Conservation (phyloP, 495 filamentous ascomycete species). For the Ramalina intermedia region DNA sequence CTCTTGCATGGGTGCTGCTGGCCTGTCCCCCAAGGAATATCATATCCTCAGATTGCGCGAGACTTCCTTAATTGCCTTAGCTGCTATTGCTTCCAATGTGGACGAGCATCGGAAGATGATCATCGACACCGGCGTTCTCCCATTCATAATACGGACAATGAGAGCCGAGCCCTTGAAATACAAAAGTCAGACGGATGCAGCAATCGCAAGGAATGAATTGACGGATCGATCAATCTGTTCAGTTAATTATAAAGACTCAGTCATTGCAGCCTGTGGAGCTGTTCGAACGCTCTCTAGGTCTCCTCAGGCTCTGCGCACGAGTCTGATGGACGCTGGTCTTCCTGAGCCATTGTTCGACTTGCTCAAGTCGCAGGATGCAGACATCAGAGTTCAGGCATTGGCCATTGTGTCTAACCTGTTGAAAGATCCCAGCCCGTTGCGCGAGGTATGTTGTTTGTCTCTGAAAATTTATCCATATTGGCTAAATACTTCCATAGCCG, state of each 20-base stretch:
- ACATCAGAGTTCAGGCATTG: slow-evolving; percentile 76
- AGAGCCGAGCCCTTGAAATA: slow-evolving; percentile 35
- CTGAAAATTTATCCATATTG: background rate
- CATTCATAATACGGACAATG: slow-evolving; percentile 73
- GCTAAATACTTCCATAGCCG: slow-evolving; percentile 33
- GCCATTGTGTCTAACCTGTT: slow-evolving; percentile 71
- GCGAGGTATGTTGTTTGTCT: slow-evolving; percentile 42
- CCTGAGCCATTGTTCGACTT: slow-evolving; percentile 66
- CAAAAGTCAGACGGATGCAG: slow-evolving; percentile 19
- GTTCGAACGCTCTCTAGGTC: slow-evolving; percentile 67
- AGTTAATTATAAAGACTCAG: slow-evolving; percentile 44
- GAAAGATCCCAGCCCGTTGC: slow-evolving; percentile 79
- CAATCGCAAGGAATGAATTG: background rate
- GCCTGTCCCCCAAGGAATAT: slow-evolving; percentile 44
- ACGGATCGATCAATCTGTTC: background rate
- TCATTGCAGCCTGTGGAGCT: slow-evolving; percentile 75
- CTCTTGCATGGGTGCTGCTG: slow-evolving; percentile 41
- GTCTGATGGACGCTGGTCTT: slow-evolving; percentile 71
- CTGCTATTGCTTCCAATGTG: slow-evolving; percentile 62
- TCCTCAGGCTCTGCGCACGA: slow-evolving; percentile 69
- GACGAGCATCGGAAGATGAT: slow-evolving; percentile 75
- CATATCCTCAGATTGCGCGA: slow-evolving; percentile 70
- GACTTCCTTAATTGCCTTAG: slow-evolving; percentile 62
- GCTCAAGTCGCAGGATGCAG: slow-evolving; percentile 57
- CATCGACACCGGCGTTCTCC: slow-evolving; percentile 64